Percentiles rank a stretch among this genome's conserved stretches.
These are phyloP conservation scores for Candida tunisiensis DNA, from an alignment of 1,139 yeast species.

Conservation along the genomic window DNA sequence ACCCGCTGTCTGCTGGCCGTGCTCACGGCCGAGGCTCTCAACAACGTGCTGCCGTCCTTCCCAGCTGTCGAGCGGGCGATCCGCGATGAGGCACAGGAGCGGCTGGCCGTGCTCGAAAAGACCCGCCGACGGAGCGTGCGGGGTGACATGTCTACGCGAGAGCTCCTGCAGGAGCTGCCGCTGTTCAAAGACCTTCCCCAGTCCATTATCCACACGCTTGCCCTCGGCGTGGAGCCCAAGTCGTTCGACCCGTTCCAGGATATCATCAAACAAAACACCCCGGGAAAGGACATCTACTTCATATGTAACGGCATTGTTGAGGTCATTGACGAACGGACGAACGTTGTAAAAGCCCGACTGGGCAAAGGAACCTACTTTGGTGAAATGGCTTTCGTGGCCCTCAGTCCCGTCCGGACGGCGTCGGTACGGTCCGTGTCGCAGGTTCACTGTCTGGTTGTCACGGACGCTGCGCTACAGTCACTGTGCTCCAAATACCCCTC, in stretches of 20 bases:
- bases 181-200: neutral
- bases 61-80: constrained; percentile 52
- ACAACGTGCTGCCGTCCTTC: constrained; percentile 39
- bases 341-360: constrained; percentile 35
- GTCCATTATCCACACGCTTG: neutral
- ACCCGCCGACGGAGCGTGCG: neutral
- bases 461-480: constrained; percentile 32
- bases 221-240: constrained; percentile 4
- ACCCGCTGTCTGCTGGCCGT: constrained; percentile 52
- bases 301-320: constrained; percentile 57
- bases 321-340: constrained; percentile 30
- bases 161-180: neutral
- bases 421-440: constrained; percentile 43
- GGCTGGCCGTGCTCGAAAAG: neutral
- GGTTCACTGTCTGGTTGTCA: constrained; percentile 42
- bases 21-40: constrained; percentile 45
- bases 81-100: constrained; percentile 46
- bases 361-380: constrained; percentile 56
- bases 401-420: constrained; percentile 37
- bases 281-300: constrained; percentile 47
- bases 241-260: constrained; percentile 38
- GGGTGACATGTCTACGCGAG: neutral
- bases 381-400: constrained; percentile 51
- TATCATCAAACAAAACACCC: constrained; percentile 41
- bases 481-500: constrained; percentile 41